phyloP scores from a whole-genome alignment of 352 stramenopile species.

The Pythium vanterpoolii region DNA sequence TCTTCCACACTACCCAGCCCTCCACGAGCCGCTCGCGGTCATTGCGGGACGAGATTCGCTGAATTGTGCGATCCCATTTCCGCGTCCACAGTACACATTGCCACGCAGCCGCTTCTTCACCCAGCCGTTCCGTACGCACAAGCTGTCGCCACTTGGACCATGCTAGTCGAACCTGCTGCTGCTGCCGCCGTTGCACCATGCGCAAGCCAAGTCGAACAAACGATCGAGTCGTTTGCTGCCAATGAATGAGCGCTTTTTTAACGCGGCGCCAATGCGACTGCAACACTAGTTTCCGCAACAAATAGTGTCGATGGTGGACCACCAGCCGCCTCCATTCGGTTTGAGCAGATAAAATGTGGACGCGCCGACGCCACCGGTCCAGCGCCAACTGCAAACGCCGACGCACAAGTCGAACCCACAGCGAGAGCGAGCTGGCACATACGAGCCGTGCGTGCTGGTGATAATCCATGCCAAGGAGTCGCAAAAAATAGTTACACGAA shows the following conservation, averaged over 20 bases:
- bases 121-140: neutral
- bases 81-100: slow-evolving; percentile 5
- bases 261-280: slow-evolving; percentile 3
- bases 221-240: neutral
- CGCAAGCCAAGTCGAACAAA: neutral
- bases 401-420: neutral
- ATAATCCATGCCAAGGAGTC: no score
- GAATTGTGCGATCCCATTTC: neutral
- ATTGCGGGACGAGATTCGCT: neutral
- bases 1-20: slow-evolving; percentile 11
- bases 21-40: neutral
- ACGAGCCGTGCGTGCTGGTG: neutral
- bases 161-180: neutral
- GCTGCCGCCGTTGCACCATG: neutral
- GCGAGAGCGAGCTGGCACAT: neutral
- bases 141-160: neutral
- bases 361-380: neutral
- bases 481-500: no score
- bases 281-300: slow-evolving; percentile 13
- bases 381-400: neutral
- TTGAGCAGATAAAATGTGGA: neutral
- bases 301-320: slow-evolving; percentile 3
- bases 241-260: neutral
- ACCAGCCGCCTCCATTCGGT: neutral
- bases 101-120: slow-evolving; percentile 7